Base-by-base conservation (phyloP, 768 basidiomycete species). In the Mycena chlorophos region DNA sequence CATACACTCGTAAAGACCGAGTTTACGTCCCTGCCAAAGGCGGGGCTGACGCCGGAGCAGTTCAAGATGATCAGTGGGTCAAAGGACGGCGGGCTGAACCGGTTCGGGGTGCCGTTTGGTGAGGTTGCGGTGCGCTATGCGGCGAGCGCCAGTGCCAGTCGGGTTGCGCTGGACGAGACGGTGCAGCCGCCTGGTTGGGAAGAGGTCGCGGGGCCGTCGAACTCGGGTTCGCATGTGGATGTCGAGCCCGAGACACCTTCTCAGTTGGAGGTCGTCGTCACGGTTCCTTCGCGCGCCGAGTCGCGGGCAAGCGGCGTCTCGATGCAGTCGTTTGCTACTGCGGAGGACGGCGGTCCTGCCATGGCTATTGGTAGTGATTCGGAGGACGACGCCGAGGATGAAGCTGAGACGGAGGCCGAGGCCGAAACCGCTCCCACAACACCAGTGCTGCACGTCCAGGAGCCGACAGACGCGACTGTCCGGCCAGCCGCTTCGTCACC, bases 41-140 rank as follows among this genome's bases (percentile, higher is more conserved):
- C 75, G 6, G 87, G 86, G 0, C 83, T 83, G 3, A 88, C 87
- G 5, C 78, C 85, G 0, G 80, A 82, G 52, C 82, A 83, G 57
- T 69, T 93, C 55, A 85, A 79, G 65, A 73, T 90, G 52, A 86
- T 93, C 52, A 83, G 86, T 39, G 60, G 60, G 34, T 85, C 82
- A 1, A 70, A 85, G 42, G 87, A 90, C 62, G 76, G 77, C 3
- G 60, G 60, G 3, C 75, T 91, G 55, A 82, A 79, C 31, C 75
- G 80, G 55, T 93, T 91, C 62, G 88, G 87, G 1, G 73, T 87
- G 52, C 91, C 91, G 20, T 92, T 89, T 62, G 89, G 90, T 0
- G 70, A 80, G 12, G 89, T 86, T 63, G 90, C 89, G 3, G 75
- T 87, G 26, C 85, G 85, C 28, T 88, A 75, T 64, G 82, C 81